Conservation (phyloP, 352 stramenopile genomes). For the Globisporangium spiculum region DNA sequence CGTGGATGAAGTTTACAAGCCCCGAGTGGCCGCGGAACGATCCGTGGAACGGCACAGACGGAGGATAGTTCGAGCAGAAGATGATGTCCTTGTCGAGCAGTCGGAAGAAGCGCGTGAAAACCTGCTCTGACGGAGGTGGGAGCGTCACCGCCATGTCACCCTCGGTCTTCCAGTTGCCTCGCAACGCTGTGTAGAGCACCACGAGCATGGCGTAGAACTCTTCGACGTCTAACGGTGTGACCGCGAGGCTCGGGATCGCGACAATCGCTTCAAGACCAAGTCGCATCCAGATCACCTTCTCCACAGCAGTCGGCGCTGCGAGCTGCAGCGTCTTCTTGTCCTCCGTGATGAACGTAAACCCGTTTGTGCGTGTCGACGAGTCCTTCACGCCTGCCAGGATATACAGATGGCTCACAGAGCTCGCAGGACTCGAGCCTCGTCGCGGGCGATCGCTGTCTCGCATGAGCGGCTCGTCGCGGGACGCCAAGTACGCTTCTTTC, state of each 20-base stretch:
- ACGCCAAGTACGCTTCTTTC: slow-evolving; percentile 81
- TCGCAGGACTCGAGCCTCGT: slow-evolving; percentile 36
- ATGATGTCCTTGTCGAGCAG: slow-evolving; percentile 85
- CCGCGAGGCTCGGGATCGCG: slow-evolving; percentile 72
- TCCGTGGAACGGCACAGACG: slow-evolving; percentile 85
- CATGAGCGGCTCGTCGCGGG: slow-evolving; percentile 69
- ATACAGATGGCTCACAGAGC: slow-evolving; percentile 70
- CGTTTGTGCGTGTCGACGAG: slow-evolving; percentile 71
- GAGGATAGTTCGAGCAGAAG: slow-evolving; percentile 87
- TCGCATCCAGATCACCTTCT: slow-evolving; percentile 89
- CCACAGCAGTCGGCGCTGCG: slow-evolving; percentile 67
- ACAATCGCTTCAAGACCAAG: slow-evolving; percentile 82
- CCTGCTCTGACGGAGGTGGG: slow-evolving; percentile 79
- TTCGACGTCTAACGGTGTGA: slow-evolving; percentile 83
- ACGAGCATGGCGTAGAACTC: slow-evolving; percentile 90
- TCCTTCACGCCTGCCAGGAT: slow-evolving; percentile 83
- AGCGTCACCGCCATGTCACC: slow-evolving; percentile 88
- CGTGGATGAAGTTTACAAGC: slow-evolving; percentile 76
- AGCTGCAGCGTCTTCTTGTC: slow-evolving; percentile 86
- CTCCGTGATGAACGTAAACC: slow-evolving; percentile 87
- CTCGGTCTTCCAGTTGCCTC: slow-evolving; percentile 78
- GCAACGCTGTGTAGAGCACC: slow-evolving; percentile 78
- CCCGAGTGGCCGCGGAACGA: slow-evolving; percentile 71
- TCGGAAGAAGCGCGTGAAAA: slow-evolving; percentile 86
- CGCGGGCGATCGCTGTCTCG: slow-evolving; percentile 42